Evolutionary conservation across 2,329 filamentous ascomycete genomes (phyloP).

Genomic region (Escovopsis weberi): DNA sequence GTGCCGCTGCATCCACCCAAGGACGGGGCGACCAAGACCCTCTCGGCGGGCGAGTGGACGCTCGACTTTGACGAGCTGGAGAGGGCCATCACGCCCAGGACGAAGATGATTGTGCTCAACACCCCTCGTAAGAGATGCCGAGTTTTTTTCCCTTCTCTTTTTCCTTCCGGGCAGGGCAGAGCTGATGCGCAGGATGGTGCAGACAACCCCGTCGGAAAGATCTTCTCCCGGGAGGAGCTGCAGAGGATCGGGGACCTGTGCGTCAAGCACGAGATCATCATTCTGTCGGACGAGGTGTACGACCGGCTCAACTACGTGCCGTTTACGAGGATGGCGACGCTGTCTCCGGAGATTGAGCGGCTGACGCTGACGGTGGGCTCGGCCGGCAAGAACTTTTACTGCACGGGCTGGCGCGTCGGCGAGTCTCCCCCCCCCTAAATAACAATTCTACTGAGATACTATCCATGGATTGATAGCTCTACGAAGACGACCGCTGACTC

Average conservation of each 20-base stretch:
- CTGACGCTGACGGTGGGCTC: slow-evolving; percentile 89
- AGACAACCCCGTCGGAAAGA: slow-evolving; percentile 95
- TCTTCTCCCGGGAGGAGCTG: slow-evolving; percentile 74
- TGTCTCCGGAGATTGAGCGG: slow-evolving; percentile 78
- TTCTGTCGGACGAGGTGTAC: slow-evolving; percentile 86
- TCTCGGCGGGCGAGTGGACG: slow-evolving; percentile 76
- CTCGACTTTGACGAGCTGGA: slow-evolving; percentile 76
- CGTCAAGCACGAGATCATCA: slow-evolving; percentile 86
- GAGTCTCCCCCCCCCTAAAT: not conserved
- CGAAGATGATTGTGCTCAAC: slow-evolving; percentile 92
- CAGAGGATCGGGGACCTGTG: slow-evolving; percentile 75
- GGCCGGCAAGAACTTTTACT: slow-evolving; percentile 96
- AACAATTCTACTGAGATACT: too few relatives aligned
- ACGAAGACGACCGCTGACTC: not conserved
- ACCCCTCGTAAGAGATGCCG: slow-evolving; percentile 37
- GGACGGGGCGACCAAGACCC: slow-evolving; percentile 63
- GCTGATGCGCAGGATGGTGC: not conserved
- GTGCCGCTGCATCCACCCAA: slow-evolving; percentile 85
- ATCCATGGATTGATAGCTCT: not conserved
- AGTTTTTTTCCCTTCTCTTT: too few relatives aligned
- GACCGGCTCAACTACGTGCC: slow-evolving; percentile 91
- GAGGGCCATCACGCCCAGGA: slow-evolving; percentile 65
- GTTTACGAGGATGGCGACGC: slow-evolving; percentile 80
- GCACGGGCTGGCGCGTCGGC: slow-evolving; percentile 86
- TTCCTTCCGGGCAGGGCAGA: not conserved